Conservation (phyloP, 2,329 filamentous ascomycete species). For the Fusarium circinatum region DNA sequence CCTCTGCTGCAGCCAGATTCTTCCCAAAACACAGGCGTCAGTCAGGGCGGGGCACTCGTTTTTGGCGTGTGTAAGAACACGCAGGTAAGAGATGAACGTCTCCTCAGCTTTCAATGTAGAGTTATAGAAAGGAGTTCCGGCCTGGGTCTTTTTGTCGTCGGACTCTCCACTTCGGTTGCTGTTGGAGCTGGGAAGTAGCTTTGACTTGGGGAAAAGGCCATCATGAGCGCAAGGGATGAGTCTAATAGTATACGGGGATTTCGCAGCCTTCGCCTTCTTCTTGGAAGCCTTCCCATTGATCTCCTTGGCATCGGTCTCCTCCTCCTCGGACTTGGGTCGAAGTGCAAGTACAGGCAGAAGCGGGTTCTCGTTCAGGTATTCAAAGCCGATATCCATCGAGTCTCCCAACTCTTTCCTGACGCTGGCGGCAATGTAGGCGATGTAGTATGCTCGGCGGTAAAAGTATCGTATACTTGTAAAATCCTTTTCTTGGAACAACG, state of each 20-base stretch:
- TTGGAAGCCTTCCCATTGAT: slow-evolving; percentile 33
- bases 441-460: slow-evolving; percentile 91
- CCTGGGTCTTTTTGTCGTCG: slow-evolving; percentile 54
- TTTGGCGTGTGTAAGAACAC: slow-evolving; percentile 75
- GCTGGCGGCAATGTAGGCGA: slow-evolving; percentile 81
- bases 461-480: slow-evolving; percentile 94
- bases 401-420: slow-evolving; percentile 68
- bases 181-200: slow-evolving; percentile 75
- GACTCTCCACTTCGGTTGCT: slow-evolving; percentile 70
- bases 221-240: slow-evolving; percentile 80
- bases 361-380: slow-evolving; percentile 75
- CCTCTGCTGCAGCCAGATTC: slow-evolving; percentile 88
- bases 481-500: slow-evolving; percentile 92
- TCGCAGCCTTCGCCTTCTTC: slow-evolving; percentile 40
- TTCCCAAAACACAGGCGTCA: slow-evolving; percentile 87
- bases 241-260: slow-evolving; percentile 69
- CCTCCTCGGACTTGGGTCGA: slow-evolving; percentile 47
- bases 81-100: slow-evolving; percentile 78
- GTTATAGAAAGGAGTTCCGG: slow-evolving; percentile 87
- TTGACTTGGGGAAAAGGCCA: slow-evolving; percentile 74
- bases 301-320: slow-evolving; percentile 24
- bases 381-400: slow-evolving; percentile 69
- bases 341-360: slow-evolving; percentile 75
- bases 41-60: slow-evolving; percentile 77
- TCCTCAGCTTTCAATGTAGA: slow-evolving; percentile 82